Base-by-base conservation (phyloP, 129 eudicot genomes). In the Kitagawia praeruptora region DNA sequence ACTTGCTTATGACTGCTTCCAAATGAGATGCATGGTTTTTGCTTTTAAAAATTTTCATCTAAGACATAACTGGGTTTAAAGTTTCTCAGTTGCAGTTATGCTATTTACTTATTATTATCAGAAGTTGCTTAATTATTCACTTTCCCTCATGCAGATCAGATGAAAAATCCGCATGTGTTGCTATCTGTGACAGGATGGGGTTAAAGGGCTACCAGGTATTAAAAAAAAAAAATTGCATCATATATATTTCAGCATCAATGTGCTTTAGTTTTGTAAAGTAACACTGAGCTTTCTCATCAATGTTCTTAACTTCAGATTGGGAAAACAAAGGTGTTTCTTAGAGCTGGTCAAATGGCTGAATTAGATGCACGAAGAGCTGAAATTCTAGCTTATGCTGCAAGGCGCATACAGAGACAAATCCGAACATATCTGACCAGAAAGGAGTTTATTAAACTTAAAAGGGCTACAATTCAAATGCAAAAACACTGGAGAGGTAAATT, bases 281-380 rank as follows among this genome's bases (percentile, higher is more conserved):
- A 75, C 42, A 67, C 64, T 47, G 47, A 64, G 45, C 18, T 56
- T 61, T 81, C 66, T 67, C 63, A 79, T 91, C 67, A 77, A 40
- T 67, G 31, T 12, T 78, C 28, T 77, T 72, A 45, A 81, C 70
- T 81, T 81, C 93, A 95, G 99, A 92, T 95, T 80, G 99, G 99
- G 80, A 95, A 92, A 84, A 90, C 90, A 83, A 95, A 95, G 86
- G 94, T 95, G 64, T 95, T 95, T 80, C 93, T 95, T 41, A 89
- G 99, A 87, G 99, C 99, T 25, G 99, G 99, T 80, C 99, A 95
- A 84, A 95, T 95, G 99, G 99, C 99, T 45, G 99, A 95, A 84
- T 80, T 95, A 85, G 99, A 95, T 80, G 94, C 99, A 79, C 82
- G 99, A 80, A 86, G 99, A 86, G 85, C 99, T 73, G 99, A 95